Conservation (phyloP, 192 early-diverging fungal species). For the Umbelopsis ramanniana region DNA sequence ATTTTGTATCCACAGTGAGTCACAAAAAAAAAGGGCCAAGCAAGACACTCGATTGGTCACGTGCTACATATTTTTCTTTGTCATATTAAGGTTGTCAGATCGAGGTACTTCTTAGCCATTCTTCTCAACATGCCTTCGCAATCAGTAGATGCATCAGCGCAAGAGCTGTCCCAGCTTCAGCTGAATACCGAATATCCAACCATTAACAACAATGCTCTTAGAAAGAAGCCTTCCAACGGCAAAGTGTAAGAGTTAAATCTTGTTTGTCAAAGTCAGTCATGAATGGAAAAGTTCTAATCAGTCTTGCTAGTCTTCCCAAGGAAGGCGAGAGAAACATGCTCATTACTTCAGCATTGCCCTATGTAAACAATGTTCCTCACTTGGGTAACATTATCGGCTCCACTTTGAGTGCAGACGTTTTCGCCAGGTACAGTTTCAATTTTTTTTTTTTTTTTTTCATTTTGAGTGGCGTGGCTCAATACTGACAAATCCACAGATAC, state of each 20-base stretch:
- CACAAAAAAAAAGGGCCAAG: neutral
- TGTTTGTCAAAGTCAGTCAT: neutral
- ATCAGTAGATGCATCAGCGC: neutral
- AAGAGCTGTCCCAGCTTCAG: neutral
- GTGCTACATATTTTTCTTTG: conserved; percentile 3
- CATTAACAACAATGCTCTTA: neutral
- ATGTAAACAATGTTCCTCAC: conserved; percentile 99
- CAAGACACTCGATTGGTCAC: neutral
- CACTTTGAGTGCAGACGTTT: conserved; percentile 96
- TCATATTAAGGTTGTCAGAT: conserved; percentile 10
- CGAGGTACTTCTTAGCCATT: neutral
- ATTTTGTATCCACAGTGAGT: neutral
- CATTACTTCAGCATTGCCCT: conserved; percentile 96
- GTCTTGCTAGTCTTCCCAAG: conserved; percentile 53
- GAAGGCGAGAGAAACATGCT: conserved; percentile 84
- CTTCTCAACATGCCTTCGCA: neutral
- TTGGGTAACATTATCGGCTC: conserved; percentile 99
- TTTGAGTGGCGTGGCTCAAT: neutral
- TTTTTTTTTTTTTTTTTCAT: conserved; percentile 14
- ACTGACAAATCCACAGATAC: conserved; percentile 56
- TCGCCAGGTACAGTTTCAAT: conserved; percentile 66
- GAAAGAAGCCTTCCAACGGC: neutral
- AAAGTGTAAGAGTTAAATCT: neutral
- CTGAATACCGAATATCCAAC: neutral
- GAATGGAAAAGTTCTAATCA: neutral